Evolutionary conservation across 2,329 filamentous ascomycete genomes (phyloP).

Genomic region (Penicillium sclerotiorum): DNA sequence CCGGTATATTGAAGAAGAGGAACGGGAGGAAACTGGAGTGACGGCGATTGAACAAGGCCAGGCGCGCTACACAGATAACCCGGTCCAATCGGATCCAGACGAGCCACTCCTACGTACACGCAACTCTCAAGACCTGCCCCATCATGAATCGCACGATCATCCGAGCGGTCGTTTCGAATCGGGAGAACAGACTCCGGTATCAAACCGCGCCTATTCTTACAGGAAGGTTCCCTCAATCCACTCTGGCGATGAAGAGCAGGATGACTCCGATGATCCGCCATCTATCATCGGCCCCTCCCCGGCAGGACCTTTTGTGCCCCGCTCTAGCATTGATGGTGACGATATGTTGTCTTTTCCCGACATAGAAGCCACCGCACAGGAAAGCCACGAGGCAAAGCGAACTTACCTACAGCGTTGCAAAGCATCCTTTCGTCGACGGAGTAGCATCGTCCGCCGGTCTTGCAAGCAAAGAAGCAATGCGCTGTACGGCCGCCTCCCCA

Average conservation of each 20-base stretch:
- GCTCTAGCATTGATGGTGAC: conserved; percentile 49
- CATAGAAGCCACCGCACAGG: conserved; percentile 34
- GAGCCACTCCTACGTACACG: conserved; percentile 39
- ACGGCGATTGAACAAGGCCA: conserved; percentile 43
- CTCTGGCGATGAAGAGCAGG: conserved; percentile 21
- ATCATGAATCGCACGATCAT: conserved; percentile 6
- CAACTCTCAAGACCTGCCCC: conserved; percentile 34
- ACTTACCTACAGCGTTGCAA: conserved; percentile 35
- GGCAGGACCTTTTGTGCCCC: conserved; percentile 37
- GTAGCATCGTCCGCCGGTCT: conserved; percentile 20
- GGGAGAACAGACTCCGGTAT: conserved; percentile 45
- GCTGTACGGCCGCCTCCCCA: conserved; percentile 56
- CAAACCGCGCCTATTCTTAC: conserved; percentile 35
- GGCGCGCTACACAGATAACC: conserved; percentile 44
- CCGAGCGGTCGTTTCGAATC: conserved; percentile 35
- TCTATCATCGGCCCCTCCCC: conserved; percentile 36
- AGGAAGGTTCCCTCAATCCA: conserved; percentile 34
- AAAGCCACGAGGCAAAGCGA: conserved; percentile 26
- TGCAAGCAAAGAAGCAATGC: conserved; percentile 26
- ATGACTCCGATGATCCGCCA: conserved; percentile 19
- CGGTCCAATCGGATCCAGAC: conserved; percentile 40
- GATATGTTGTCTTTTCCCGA: conserved; percentile 63
- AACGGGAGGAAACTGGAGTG: conserved; percentile 35
- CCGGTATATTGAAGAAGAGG: conserved; percentile 48
- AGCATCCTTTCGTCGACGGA: conserved; percentile 23